phyloP scores from a whole-genome alignment of 345 rosid species.

The Reutealis trisperma region DNA sequence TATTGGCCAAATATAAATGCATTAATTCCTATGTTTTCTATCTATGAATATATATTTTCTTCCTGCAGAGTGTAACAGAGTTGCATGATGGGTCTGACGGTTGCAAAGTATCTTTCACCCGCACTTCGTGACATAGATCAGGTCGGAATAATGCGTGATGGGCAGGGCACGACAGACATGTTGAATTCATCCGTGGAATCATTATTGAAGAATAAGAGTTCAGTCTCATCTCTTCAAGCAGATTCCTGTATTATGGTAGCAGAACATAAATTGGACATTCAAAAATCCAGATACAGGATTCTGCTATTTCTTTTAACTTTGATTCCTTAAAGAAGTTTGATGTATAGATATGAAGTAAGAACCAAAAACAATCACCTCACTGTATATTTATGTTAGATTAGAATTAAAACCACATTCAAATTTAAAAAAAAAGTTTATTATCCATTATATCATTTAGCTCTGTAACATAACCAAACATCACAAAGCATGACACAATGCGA shows the following conservation, averaged over 20 bases:
- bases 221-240: conserved; percentile 65
- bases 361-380: not conserved
- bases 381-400: not conserved
- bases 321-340: not conserved
- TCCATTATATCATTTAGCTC: not conserved
- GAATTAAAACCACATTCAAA: not conserved
- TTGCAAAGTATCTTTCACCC: conserved; percentile 90
- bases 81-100: conserved; percentile 91
- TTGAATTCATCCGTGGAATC: conserved; percentile 55
- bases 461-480: not conserved
- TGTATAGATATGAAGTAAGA: no score
- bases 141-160: conserved; percentile 79
- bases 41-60: not conserved
- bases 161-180: conserved; percentile 77
- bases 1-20: not conserved
- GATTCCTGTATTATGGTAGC: conserved; percentile 93
- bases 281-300: conserved; percentile 33
- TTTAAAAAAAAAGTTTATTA: not conserved
- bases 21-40: not conserved
- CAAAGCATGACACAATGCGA: not conserved
- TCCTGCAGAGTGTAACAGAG: conserved; percentile 72
- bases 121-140: conserved; percentile 83
- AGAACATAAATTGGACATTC: conserved; percentile 73
- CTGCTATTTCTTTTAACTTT: not conserved
- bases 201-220: conserved; percentile 42